These are phyloP conservation scores for Meyerozyma guilliermondii DNA, from an alignment of 1,139 yeast species.

Conservation along the genomic window DNA sequence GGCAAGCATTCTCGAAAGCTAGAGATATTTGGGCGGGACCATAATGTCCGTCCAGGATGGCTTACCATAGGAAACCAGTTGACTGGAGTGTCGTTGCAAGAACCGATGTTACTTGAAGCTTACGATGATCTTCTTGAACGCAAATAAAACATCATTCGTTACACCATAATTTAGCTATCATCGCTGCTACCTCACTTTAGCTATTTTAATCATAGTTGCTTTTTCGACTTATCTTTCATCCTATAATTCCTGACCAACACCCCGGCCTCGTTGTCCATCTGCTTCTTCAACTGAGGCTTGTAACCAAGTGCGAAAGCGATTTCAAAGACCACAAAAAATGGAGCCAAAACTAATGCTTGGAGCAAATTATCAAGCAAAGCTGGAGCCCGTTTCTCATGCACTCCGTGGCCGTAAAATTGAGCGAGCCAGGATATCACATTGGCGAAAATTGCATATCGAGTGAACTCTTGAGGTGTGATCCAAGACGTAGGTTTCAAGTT, in stretches of 20 bases:
- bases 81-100: not conserved
- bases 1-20: conserved; percentile 73
- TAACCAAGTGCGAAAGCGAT: conserved; percentile 63
- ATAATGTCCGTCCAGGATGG: conserved; percentile 89
- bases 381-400: conserved; percentile 78
- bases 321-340: conserved; percentile 83
- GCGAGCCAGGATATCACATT: conserved; percentile 67
- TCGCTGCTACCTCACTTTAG: too few species aligned
- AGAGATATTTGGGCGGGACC: conserved; percentile 85
- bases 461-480: conserved; percentile 14
- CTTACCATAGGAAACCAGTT: conserved; percentile 29
- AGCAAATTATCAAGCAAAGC: conserved; percentile 77
- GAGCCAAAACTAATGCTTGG: conserved; percentile 88
- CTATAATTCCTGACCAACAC: conserved; percentile 22
- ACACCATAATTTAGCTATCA: too few species aligned
- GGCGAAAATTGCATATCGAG: conserved; percentile 26
- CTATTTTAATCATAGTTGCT: not conserved
- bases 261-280: conserved; percentile 52
- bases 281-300: conserved; percentile 46
- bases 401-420: conserved; percentile 89
- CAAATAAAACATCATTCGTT: not conserved
- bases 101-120: not conserved
- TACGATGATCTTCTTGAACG: not conserved
- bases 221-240: conserved; percentile 8
- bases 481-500: conserved; percentile 9